Conservation (phyloP, 2,329 filamentous ascomycete genomes). For the Albophoma yamanashiensis region DNA sequence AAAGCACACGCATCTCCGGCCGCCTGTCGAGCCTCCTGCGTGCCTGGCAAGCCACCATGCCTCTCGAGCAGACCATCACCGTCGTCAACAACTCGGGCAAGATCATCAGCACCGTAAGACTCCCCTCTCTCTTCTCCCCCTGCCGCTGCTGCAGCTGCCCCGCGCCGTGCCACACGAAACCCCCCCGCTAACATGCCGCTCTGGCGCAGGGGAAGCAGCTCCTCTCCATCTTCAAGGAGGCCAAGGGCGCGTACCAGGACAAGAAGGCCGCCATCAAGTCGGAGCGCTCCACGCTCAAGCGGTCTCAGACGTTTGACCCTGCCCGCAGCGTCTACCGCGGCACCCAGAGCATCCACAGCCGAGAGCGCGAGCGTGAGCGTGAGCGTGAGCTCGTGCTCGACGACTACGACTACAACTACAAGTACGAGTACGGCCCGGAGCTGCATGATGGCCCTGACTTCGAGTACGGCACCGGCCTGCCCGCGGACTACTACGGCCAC, state of each 20-base stretch:
- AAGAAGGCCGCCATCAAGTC: constrained; percentile 74
- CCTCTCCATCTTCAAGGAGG: constrained; percentile 84
- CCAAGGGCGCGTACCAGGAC: constrained; percentile 76
- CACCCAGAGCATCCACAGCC: constrained; percentile 1
- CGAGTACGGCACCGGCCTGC: constrained; percentile 15
- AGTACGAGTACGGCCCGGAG: constrained; percentile 15
- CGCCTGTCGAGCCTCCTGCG: background rate
- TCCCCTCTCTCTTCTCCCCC: constrained; percentile 10
- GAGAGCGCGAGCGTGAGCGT: background rate
- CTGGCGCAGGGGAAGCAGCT: constrained; percentile 69
- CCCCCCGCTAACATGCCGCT: background rate
- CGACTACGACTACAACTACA: constrained; percentile 19
- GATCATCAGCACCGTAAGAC: constrained; percentile 78
- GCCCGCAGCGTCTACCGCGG: constrained; percentile 8
- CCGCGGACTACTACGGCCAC: constrained; percentile 23
- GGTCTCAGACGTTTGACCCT: constrained; percentile 47
- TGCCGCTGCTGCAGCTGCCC: background rate
- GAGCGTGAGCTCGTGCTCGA: background rate
- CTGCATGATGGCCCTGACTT: constrained; percentile 17
- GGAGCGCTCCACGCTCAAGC: constrained; percentile 42
- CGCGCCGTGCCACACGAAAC: background rate
- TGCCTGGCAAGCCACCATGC: constrained; percentile 16
- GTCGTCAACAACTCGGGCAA: constrained; percentile 88
- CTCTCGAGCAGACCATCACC: constrained; percentile 62
- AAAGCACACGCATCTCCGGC: background rate